Base-by-base conservation (phyloP, 2,329 filamentous ascomycete species). In the Colletotrichum sp. region DNA sequence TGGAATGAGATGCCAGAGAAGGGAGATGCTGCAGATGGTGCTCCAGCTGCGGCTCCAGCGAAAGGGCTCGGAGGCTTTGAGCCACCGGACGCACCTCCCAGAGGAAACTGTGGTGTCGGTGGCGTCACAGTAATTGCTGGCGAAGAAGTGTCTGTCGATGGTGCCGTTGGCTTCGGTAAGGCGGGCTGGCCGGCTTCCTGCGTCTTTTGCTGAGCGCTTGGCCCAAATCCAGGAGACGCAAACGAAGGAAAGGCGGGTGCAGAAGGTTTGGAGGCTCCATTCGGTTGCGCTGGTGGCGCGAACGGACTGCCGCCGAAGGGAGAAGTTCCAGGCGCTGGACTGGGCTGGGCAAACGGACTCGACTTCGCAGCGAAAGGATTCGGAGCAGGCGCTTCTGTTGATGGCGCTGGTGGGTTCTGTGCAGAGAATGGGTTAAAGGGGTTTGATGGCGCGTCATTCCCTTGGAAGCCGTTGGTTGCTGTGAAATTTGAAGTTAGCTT, bases 121-220 rank as follows among this genome's bases (percentile, higher is more conserved):
- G 76, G 76, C 18, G 75, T 78, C 30, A 77, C 60, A 28, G 69
- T 77, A 26, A 78, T 75, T 13, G 74, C 62, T 15, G 78, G 74
- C 8, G 76, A 63, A 39, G n/a, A 28, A 5, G 18, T 44, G 16
- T 34, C 32, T 6, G 8, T 34, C 5, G 13, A 10, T 16, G 57
- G 62, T 21, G 66, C 36, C 12, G 65, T 24, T 26, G 72, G 52
- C 66, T 73, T 73, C 18, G 74, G n/a, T 21, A 59, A 65, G 13
- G 72, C 36, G 15, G 44, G 5, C 30, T 65, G 59, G 10, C n/a
- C 30, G 28, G 21, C 30, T 12, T 60, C 74, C 64, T 49, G 74
- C 8, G 59, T 24, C 28, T 69, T 76, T 30, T 73, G 74, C 30
- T 74, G 59, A 10, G 59, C 13, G 49, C 57, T 49, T 18, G 59